Percentiles rank a stretch among this genome's conserved stretches.
These are phyloP conservation scores for Calonectria hawksworthii DNA, from an alignment of 2,329 filamentous ascomycete genomes.

Conservation along the genomic window DNA sequence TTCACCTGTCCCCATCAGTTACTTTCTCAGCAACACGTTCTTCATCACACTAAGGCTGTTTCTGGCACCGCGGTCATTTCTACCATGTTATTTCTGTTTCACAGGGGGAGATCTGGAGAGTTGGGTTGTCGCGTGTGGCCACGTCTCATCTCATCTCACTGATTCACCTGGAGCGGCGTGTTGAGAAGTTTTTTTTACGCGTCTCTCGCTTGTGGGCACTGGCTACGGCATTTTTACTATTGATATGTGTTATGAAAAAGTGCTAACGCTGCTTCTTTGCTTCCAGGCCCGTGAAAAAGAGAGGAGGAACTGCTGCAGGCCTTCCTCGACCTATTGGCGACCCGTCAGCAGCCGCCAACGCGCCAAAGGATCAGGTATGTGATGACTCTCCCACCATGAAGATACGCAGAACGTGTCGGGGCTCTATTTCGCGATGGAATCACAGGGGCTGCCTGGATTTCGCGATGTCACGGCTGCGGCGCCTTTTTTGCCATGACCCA, in stretches of 20 bases:
- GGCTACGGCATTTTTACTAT: not conserved
- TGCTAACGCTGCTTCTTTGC: conserved; percentile 44
- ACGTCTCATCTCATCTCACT: conserved; percentile 30
- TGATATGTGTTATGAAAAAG: not conserved
- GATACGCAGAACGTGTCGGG: not conserved
- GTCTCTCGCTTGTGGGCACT: not conserved
- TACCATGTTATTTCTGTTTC: not conserved
- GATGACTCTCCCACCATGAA: not conserved
- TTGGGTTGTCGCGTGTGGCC: conserved; percentile 30
- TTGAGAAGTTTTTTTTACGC: conserved; percentile 7
- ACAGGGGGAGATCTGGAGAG: not conserved
- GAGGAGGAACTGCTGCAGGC: conserved; percentile 76
- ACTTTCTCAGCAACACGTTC: not conserved
- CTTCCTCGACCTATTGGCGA: conserved; percentile 76
- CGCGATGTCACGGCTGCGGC: conserved; percentile 32
- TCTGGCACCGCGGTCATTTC: not conserved
- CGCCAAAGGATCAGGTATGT: conserved; percentile 65
- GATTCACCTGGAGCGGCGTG: not conserved
- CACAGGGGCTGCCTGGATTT: conserved; percentile 20
- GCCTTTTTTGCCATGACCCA: conserved; percentile 32
- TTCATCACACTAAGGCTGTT: not conserved
- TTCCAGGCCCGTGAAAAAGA: conserved; percentile 79
- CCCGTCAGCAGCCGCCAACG: conserved; percentile 72
- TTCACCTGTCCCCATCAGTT: not conserved
- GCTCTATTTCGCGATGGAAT: not conserved